A percentile compares a stretch with the other conserved stretches of the same genome.
Conservation (phyloP, 176 grass and related monocot genomes). For the Aegilops bicornis region DNA sequence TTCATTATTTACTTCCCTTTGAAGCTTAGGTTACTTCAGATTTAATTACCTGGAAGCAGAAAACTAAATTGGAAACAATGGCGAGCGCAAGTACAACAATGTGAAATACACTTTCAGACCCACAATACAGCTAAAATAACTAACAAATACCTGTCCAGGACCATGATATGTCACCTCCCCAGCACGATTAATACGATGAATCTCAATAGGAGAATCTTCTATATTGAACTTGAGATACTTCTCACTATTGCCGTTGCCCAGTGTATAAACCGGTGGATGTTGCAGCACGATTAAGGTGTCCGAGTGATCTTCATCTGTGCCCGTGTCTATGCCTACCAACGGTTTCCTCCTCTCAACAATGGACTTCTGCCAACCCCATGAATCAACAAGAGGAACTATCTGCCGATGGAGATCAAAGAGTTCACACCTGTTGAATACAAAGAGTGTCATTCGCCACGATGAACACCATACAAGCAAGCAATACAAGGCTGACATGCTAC, state of each 20-base stretch:
- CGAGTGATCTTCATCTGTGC: slow-evolving; percentile 37
- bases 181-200: slow-evolving; percentile 62
- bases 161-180: slow-evolving; percentile 96
- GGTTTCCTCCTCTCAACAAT: slow-evolving; percentile 51
- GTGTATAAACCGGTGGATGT: slow-evolving; percentile 68
- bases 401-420: slow-evolving; percentile 36
- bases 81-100: not conserved
- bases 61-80: not conserved
- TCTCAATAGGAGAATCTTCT: slow-evolving; percentile 56
- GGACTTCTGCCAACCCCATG: slow-evolving; percentile 68
- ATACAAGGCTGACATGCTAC: not conserved
- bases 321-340: slow-evolving; percentile 11
- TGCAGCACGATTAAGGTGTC: slow-evolving; percentile 71
- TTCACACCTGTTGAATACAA: slow-evolving; percentile 29
- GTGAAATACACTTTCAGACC: not conserved
- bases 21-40: not conserved
- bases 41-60: not conserved
- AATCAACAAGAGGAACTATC: slow-evolving; percentile 35
- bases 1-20: not conserved
- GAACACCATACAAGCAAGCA: not conserved
- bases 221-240: slow-evolving; percentile 68
- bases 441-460: not conserved
- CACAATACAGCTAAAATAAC: not conserved
- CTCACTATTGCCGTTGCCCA: slow-evolving; percentile 48
- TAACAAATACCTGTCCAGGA: slow-evolving; percentile 70